These are phyloP conservation scores for Phytophthora pluvialis DNA, from an alignment of 352 stramenopile species.

Conservation along the genomic window DNA sequence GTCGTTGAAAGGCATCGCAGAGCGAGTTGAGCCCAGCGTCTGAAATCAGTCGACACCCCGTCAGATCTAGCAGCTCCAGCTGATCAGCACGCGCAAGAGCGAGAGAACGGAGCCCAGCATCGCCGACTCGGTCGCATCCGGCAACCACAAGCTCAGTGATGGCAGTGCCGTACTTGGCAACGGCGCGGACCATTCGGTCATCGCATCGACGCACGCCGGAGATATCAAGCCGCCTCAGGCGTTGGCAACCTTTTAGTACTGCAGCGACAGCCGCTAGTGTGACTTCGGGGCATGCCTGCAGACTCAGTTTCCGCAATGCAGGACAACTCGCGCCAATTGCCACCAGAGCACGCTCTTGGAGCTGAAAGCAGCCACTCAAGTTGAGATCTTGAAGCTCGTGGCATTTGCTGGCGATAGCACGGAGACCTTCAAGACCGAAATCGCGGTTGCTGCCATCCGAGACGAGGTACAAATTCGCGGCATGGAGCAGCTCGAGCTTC, in stretches of 20 bases:
- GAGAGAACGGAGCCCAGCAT: slow-evolving; percentile 62
- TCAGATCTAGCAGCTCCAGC: slow-evolving; percentile 70
- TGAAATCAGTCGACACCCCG: slow-evolving; percentile 55
- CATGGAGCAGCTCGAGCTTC: slow-evolving; percentile 74
- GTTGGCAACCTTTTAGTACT: slow-evolving; percentile 64
- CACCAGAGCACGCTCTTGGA: slow-evolving; percentile 82
- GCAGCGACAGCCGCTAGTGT: slow-evolving; percentile 69
- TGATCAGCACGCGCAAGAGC: slow-evolving; percentile 53
- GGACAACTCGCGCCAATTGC: slow-evolving; percentile 68
- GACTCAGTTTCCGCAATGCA: slow-evolving; percentile 66
- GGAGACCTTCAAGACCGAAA: slow-evolving; percentile 93
- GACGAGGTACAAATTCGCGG: slow-evolving; percentile 88
- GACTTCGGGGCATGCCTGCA: slow-evolving; percentile 86
- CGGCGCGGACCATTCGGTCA: slow-evolving; percentile 65
- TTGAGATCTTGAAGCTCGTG: slow-evolving; percentile 60
- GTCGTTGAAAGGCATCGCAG: slow-evolving; percentile 60
- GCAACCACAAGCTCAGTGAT: slow-evolving; percentile 62
- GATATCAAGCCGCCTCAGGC: slow-evolving; percentile 57
- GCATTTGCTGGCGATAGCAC: slow-evolving; percentile 78
- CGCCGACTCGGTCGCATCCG: slow-evolving; percentile 69
- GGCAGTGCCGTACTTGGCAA: slow-evolving; percentile 38
- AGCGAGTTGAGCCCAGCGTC: slow-evolving; percentile 61
- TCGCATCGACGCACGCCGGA: slow-evolving; percentile 60
- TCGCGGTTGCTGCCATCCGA: slow-evolving; percentile 93
- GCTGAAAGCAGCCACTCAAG: slow-evolving; percentile 79